These are phyloP conservation scores for Phycomyces blakesleeanus DNA, from an alignment of 192 early-diverging fungal genomes.

Conservation along the genomic window DNA sequence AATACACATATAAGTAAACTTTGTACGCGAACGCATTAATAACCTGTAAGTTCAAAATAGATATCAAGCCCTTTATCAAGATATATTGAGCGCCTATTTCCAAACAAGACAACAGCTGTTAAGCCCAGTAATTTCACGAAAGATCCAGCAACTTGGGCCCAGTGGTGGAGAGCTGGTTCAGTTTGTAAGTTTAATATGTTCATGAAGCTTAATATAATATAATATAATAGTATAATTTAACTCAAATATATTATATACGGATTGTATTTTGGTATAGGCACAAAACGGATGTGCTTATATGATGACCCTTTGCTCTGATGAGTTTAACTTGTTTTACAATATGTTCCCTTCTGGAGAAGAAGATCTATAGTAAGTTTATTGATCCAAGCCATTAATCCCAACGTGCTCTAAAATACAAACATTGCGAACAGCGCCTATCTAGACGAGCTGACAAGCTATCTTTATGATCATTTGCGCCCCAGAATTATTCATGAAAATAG, in stretches of 20 bases:
- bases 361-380: conserved; percentile 61
- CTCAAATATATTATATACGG: no score
- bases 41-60: conserved; percentile 30
- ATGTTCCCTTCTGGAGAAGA: conserved; percentile 77
- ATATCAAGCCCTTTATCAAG: conserved; percentile 65
- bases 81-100: conserved; percentile 78
- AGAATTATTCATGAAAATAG: conserved; percentile 81
- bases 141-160: conserved; percentile 58
- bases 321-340: conserved; percentile 72
- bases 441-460: conserved; percentile 65
- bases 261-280: conserved; percentile 40
- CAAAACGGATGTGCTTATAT: conserved; percentile 81
- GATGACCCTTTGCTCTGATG: conserved; percentile 79
- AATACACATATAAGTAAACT: no score
- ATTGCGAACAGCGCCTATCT: not conserved
- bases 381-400: no score
- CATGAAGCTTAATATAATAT: no score
- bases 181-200: conserved; percentile 61
- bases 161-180: conserved; percentile 45
- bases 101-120: conserved; percentile 64
- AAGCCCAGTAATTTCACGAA: conserved; percentile 56
- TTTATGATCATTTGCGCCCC: conserved; percentile 86
- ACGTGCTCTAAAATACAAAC: no score
- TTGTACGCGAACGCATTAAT: no score
- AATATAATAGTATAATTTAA: no score